Percentiles rank a stretch among this genome's conserved stretches.
Evolutionary conservation across 208 protist species (phyloP).

Genomic region (Trypanosoma melophagium): DNA sequence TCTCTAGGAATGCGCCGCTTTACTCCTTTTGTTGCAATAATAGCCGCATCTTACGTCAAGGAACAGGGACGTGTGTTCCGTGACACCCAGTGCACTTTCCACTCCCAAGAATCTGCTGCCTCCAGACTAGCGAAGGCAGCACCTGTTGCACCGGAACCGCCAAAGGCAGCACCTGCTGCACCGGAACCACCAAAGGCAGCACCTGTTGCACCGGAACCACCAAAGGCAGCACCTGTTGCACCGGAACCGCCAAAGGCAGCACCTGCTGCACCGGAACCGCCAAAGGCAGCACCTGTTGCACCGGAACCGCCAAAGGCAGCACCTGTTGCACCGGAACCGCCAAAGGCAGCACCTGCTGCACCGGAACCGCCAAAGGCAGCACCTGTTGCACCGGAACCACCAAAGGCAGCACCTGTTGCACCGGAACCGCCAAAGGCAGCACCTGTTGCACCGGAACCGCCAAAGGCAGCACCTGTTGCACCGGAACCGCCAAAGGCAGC

Average conservation of each 20-base stretch:
- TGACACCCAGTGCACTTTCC: neutral
- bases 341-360: constrained; percentile 16
- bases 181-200: constrained; percentile 7
- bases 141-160: too few relatives aligned
- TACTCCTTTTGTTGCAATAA: too few relatives aligned
- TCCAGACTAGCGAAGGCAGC: too few relatives aligned
- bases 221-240: constrained; percentile 17
- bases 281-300: constrained; percentile 17
- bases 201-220: too few relatives aligned
- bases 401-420: constrained; percentile 17
- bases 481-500: constrained; percentile 7
- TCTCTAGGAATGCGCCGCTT: too few relatives aligned
- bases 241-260: constrained; percentile 7
- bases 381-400: too few relatives aligned
- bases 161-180: constrained; percentile 16
- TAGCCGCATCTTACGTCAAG: neutral
- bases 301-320: constrained; percentile 7
- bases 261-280: too few relatives aligned
- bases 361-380: constrained; percentile 7
- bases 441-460: too few relatives aligned
- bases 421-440: constrained; percentile 7
- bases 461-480: constrained; percentile 17
- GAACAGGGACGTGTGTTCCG: neutral
- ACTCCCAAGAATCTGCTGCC: neutral
- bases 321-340: too few relatives aligned